A percentile compares a stretch with the other conserved stretches of the same genome.
Evolutionary conservation across 2,329 filamentous ascomycete genomes (phyloP).

Genomic region (Acarospora socialis): DNA sequence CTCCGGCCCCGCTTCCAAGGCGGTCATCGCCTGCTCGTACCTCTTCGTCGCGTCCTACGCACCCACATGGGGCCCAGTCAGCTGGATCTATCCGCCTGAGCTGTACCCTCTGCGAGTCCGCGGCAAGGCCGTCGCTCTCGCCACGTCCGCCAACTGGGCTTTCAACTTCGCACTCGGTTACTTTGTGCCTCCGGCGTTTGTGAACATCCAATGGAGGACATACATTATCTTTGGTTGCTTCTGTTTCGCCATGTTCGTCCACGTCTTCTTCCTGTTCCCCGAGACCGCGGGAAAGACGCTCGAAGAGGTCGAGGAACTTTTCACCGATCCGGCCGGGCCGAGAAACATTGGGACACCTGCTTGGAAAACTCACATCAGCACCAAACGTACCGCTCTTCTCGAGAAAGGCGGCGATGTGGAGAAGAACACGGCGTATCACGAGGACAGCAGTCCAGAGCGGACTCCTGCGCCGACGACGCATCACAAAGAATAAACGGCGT

Average conservation of each 20-base stretch:
- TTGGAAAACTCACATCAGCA: conserved; percentile 25
- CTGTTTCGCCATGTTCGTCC: conserved; percentile 21
- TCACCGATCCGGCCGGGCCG: conserved; percentile 23
- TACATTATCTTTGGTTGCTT: conserved; percentile 56
- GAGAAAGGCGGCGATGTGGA: conserved; percentile 8
- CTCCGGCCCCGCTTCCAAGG: conserved; percentile 11
- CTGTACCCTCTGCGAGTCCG: conserved; percentile 48
- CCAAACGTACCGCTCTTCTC: conserved; percentile 1
- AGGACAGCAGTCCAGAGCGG: too few relatives aligned
- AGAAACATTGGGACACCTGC: conserved; percentile 20
- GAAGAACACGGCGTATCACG: conserved; percentile 2
- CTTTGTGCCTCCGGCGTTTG: conserved; percentile 44
- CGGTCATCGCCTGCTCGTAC: conserved; percentile 30
- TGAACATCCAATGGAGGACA: conserved; percentile 44
- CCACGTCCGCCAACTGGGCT: conserved; percentile 48
- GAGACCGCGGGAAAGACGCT: conserved; percentile 43
- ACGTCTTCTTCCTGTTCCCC: conserved; percentile 42
- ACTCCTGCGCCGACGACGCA: too few relatives aligned
- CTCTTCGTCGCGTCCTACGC: conserved; percentile 32
- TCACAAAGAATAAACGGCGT: too few relatives aligned
- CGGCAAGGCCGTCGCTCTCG: conserved; percentile 47
- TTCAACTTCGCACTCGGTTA: conserved; percentile 42
- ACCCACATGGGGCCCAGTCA: conserved; percentile 30
- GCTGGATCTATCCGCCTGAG: conserved; percentile 47
- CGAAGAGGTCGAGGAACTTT: conserved; percentile 39